These are phyloP conservation scores for Fusarium fracticaudum DNA, from an alignment of 2,329 filamentous ascomycete species.

Conservation along the genomic window DNA sequence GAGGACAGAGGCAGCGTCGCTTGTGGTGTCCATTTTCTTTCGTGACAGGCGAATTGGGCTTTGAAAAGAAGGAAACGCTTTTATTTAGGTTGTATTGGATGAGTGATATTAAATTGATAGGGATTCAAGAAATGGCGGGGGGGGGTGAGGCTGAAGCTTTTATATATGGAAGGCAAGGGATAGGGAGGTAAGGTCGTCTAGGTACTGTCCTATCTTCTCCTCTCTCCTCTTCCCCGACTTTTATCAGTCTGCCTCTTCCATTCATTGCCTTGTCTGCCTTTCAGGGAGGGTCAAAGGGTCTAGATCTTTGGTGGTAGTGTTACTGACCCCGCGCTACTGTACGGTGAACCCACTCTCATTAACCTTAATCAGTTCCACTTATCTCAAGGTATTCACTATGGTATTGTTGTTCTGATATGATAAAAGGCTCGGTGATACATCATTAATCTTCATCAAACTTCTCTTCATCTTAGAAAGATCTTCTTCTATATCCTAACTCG, in stretches of 20 bases:
- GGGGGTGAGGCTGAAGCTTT: conserved; percentile 1
- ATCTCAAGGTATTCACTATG: not conserved
- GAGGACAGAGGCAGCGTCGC: conserved; percentile 45
- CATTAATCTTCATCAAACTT: not conserved
- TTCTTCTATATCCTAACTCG: not conserved
- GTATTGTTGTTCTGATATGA: not conserved
- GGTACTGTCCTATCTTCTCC: not conserved
- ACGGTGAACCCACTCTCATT: conserved; percentile 17
- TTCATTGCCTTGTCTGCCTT: not conserved
- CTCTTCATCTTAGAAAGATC: too few relatives aligned
- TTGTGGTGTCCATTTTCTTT: conserved; percentile 36
- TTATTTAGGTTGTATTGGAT: not conserved
- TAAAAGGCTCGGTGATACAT: not conserved
- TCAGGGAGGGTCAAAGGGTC: not conserved
- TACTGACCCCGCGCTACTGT: conserved; percentile 23
- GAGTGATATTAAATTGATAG: not conserved
- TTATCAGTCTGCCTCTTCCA: not conserved
- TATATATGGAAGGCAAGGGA: not conserved
- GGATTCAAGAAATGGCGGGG: not conserved
- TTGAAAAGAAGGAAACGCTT: not conserved
- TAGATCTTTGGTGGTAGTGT: conserved; percentile 20
- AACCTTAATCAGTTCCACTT: conserved; percentile 24
- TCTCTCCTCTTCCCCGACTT: not conserved
- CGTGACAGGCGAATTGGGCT: not conserved
- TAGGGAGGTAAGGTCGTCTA: not conserved